Evolutionary conservation across 345 rosid species (phyloP), one percentile per base, ranked within the genome.

Genomic region (Eucalyptus leucophloia): DNA sequence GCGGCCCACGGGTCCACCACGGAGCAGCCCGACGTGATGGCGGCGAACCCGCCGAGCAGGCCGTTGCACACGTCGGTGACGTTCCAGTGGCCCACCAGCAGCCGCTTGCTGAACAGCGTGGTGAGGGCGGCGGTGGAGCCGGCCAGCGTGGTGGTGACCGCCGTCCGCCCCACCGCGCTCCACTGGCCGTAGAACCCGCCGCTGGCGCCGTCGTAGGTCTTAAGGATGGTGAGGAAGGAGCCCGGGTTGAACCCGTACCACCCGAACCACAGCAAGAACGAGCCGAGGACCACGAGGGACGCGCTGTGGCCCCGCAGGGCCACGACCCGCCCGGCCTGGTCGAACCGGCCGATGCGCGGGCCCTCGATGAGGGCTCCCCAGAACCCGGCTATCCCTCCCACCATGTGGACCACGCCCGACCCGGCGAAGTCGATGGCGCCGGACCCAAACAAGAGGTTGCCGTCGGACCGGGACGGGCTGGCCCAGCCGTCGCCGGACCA

Each of bases 1-100:
- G 98, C 97, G 1, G 97, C 98, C 98, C 99, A 95, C 3, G 98
- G 99, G 72, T 97, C 98, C 2, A 95, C 99, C 32, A 96, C 99
- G 1, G 99, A 91, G 69, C 97, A 97, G 3, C 97, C 98, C 1
- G 97, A 92, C 30, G 98, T 97, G 60, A 97, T 97, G 2, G 99
- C 98, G 7, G 97, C 99, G 58, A 97, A 96, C 13, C 99, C 98
- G 14, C 98, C 97, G 4, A 97, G 90, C 19, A 97, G 92, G 30
- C 99, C 98, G 34, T 97, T 97, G 21, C 98, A 97, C 5, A 96
- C 99, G 24, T 95, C 97, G 2, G 90, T 90, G 4, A 97, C 98
- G 50, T 95, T 96, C 98, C 98, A 97, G 28, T 97, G 97, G 17
- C 97, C 97, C 1, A 93, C 94, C n/a, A 97, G 49, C 1, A 96